Evolutionary conservation across 2,329 filamentous ascomycete species (phyloP), one percentile per base, ranked within the genome.

Genomic region (Hypoxylon rubiginosum): DNA sequence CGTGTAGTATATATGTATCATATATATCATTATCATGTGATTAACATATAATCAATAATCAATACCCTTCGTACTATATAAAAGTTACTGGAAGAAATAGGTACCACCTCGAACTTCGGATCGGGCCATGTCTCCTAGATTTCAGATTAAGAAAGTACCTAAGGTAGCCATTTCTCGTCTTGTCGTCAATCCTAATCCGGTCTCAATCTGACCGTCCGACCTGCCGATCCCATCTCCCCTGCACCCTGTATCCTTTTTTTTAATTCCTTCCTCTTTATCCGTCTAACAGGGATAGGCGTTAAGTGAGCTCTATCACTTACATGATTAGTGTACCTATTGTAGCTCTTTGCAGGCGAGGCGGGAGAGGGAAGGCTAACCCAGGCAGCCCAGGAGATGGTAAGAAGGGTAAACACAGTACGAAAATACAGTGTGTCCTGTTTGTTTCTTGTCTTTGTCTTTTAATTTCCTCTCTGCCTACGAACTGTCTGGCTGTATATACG

Each of bases 201-300:
- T 51, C 65, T 7, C 67, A 71, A 69, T 70, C 62, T 51, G 32
- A 57, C 57, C 53, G 54, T 30, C 51, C 43, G 56, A 62, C 54
- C 62, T 52, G 41, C 53, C 53, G 53, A 58, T 58, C 49, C 46
- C 39, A 56, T 51, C 45, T 41, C 45, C 57, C 50, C 24, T 51
- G 21, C 45, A 1, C 45, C 19, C 1, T 45, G 41, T 24, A 45
- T 24, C 21, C 21, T 24, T n/a, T 9, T 26, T 53, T 61, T 61
- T 7, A 15, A 11, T 9, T 34, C 32, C 15, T 39, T 39, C 32
- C 4, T 19, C 55, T 60, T 55, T 21, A 45, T 7, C 30, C 39
- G 52, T 45, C 55, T 45, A 10, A 62, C 48, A n/a, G 34, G 53
- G 41, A 50, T 26, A 43, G 28, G 41, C 34, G 36, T 34, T 41